Base-by-base conservation (phyloP, 2,329 filamentous ascomycete species). In the Huntiella decipiens region DNA sequence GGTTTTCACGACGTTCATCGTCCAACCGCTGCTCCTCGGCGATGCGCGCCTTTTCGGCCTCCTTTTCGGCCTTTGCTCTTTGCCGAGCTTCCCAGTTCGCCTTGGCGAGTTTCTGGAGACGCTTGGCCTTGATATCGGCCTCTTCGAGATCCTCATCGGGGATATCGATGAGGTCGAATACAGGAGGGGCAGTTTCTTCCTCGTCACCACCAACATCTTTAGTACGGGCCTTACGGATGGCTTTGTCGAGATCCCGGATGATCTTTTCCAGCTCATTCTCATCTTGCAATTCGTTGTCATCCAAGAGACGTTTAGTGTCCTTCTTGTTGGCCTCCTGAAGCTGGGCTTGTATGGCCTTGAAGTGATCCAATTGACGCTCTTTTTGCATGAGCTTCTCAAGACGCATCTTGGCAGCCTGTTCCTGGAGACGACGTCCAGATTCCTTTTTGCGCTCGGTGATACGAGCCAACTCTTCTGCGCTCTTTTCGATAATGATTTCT, bases 351-450 rank as follows among this genome's bases (percentile, higher is more conserved):
- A 98, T 65, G 49, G 85, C 75, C 57, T 85, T 86, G 67, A 87
- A 95, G 61, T 94, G 95, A 54, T 93, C 87, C 1, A 96, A 66
- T 58, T 96, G 87, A 57, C 93, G 78, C 62, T 98, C 91, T 61
- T 98, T 98, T 57, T 83, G 82, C 59, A 96, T 84, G 40, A 98
- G 68, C 56, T 93, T 93, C 53, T 98, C 91, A 1, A 98, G 66
- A 5, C 91, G 79, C 85, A 95, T 94, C 62, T 94, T 96, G 7
- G 88, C 88, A 0, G 91, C 91, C 61, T 98, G 91, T 56, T 95
- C 86, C 60, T 98, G 91, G 19, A 98, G 59, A 39, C 92, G 72
- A 52, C 91, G 72, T 0, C 91, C 91, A 54, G 85, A 91, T 62
- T 98, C 91, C 60, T 92, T 93, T 57, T 93, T 85, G 58, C 88